phyloP scores from a whole-genome alignment of 2,329 filamentous ascomycete species.

The Beauveria asiatica region DNA sequence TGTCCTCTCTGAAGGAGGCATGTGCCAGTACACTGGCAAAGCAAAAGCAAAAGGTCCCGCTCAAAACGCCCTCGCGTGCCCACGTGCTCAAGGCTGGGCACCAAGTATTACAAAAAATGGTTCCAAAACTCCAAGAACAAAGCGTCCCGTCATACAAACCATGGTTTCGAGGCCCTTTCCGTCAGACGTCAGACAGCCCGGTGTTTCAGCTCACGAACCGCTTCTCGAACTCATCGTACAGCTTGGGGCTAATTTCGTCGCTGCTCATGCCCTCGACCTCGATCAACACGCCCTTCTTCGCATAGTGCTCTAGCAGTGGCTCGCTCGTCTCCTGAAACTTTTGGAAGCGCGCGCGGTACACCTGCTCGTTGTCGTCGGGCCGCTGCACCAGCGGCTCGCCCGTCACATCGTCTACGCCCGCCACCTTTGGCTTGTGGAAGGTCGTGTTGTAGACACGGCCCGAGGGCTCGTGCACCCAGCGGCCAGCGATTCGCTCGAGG shows the following conservation, averaged over 20 bases:
- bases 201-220: conserved; percentile 45
- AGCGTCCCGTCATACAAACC: not conserved
- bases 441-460: conserved; percentile 92
- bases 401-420: conserved; percentile 81
- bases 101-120: not conserved
- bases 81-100: not conserved
- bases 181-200: too few relatives aligned
- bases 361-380: conserved; percentile 76
- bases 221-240: conserved; percentile 73
- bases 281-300: conserved; percentile 72
- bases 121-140: not conserved
- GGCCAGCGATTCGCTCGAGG: conserved; percentile 77
- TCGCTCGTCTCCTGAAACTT: conserved; percentile 84
- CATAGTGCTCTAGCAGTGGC: conserved; percentile 83
- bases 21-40: not conserved
- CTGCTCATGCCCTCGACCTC: conserved; percentile 83
- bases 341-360: conserved; percentile 70
- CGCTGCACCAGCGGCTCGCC: conserved; percentile 78
- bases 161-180: not conserved
- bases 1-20: not conserved
- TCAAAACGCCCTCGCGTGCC: conserved; percentile 2
- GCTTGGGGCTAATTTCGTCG: conserved; percentile 89
- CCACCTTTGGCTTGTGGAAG: conserved; percentile 77
- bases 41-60: not conserved
- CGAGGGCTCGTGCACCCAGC: conserved; percentile 88